Percentiles rank a stretch among this genome's conserved stretches.
Conservation (phyloP, 1,139 yeast genomes). For the Yamadazyma mexicana region DNA sequence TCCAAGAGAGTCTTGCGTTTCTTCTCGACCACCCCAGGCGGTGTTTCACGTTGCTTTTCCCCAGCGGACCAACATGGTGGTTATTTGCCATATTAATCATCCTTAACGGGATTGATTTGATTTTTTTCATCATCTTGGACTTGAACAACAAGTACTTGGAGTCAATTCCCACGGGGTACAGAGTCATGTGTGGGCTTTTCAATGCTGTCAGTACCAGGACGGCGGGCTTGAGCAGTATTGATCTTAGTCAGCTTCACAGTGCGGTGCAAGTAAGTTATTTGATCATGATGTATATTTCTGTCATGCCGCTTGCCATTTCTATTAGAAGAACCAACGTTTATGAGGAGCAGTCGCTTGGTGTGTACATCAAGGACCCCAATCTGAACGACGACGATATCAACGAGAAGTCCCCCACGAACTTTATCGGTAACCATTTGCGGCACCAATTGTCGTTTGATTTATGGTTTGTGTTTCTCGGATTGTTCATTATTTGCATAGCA, state of each 20-base stretch:
- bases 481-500: constrained; percentile 82
- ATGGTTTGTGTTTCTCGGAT: constrained; percentile 88
- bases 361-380: constrained; percentile 52
- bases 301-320: constrained; percentile 91
- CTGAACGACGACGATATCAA: constrained; percentile 24
- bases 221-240: constrained; percentile 81
- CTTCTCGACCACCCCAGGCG: constrained; percentile 94
- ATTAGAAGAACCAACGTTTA: constrained; percentile 95
- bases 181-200: constrained; percentile 78
- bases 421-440: constrained; percentile 84
- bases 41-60: constrained; percentile 89
- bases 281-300: constrained; percentile 98
- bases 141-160: constrained; percentile 49
- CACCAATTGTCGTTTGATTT: constrained; percentile 91
- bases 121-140: constrained; percentile 79
- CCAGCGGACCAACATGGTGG: constrained; percentile 96
- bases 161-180: constrained; percentile 60
- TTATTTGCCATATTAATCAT: constrained; percentile 68
- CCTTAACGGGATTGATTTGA: constrained; percentile 73
- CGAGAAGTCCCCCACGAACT: constrained; percentile 51
- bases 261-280: constrained; percentile 92
- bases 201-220: constrained; percentile 95
- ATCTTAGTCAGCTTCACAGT: constrained; percentile 71
- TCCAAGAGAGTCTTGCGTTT: constrained; percentile 79
- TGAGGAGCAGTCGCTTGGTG: constrained; percentile 93